phyloP scores from a whole-genome alignment of 116 monocot genomes.

The Papilionanthe hybrid region DNA sequence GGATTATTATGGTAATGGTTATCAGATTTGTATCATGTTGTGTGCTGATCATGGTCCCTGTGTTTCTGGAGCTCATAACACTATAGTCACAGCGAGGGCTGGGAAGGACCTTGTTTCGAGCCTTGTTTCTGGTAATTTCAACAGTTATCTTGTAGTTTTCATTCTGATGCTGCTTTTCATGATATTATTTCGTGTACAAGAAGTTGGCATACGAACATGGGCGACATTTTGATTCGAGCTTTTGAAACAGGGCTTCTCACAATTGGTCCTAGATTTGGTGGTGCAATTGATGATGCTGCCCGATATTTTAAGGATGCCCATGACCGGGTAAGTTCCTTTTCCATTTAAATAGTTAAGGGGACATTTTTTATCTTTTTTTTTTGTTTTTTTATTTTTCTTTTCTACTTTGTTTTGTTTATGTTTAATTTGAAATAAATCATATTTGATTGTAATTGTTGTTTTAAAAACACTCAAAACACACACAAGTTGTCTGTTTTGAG shows the following conservation, averaged over 20 bases:
- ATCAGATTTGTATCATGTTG: slow-evolving; percentile 88
- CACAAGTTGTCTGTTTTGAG: background rate
- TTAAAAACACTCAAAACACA: too few species aligned
- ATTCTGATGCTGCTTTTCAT: slow-evolving; percentile 14
- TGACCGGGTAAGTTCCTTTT: slow-evolving; percentile 57
- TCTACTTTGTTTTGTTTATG: too few species aligned
- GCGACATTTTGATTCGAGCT: slow-evolving; percentile 4
- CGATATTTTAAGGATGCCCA: slow-evolving; percentile 96
- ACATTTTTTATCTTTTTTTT: too few species aligned
- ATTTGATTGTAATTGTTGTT: too few species aligned
- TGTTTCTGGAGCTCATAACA: slow-evolving; percentile 97
- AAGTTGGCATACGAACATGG: background rate
- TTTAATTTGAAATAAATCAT: too few species aligned
- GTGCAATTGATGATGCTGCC: slow-evolving; percentile 99
- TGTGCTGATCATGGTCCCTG: slow-evolving; percentile 99
- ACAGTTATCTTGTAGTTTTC: slow-evolving; percentile 17
- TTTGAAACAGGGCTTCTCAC: slow-evolving; percentile 74
- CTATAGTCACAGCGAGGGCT: slow-evolving; percentile 95
- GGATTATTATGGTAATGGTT: background rate
- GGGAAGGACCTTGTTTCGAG: slow-evolving; percentile 97
- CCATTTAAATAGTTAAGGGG: background rate
- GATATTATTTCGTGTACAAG: background rate
- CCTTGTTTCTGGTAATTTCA: slow-evolving; percentile 75
- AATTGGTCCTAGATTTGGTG: slow-evolving; percentile 99
- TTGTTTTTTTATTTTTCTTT: too few species aligned